Evolutionary conservation across 495 filamentous ascomycete genomes (phyloP), one percentile per base, ranked within the genome.

Genomic region (Geoglossum glabrum): DNA sequence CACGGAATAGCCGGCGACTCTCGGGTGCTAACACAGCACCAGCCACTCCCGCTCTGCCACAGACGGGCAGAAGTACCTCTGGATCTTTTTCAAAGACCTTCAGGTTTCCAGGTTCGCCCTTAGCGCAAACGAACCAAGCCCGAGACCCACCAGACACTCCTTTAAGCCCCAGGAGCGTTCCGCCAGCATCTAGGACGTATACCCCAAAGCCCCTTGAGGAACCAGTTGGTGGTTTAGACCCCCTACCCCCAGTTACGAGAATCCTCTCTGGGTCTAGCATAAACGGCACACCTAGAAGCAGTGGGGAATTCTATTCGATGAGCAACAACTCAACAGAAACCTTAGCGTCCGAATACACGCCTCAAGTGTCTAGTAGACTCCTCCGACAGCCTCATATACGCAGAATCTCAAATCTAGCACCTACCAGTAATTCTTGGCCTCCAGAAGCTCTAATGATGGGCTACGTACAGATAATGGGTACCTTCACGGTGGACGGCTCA

Each of bases 281-380:
- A 38, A 76, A 73, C 67, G 78, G 74, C 2, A 82, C 86, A 49
- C 84, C 86, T 26, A 73, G 93, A 64, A 95, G 87, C 63, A 97
- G 93, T 67, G 85, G 84, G 56, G 92, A 98, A 63, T 93, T 96
- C 61, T 96, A 93, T 66, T 89, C 89, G 3, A 70, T 87, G 60
- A 94, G 92, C 66, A 95, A 96, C 66, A 83, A 93, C 61, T 97
- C 93, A 10, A 85, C 80, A 21, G 92, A 97, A 67, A 97, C 92
- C 23, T 67, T 98, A 38, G 85, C 84, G 19, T 98, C 92, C 0
- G 92, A 97, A 69, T 93, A 95, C 66, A 77, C 84, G 49, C 76
- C 78, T 23, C 84, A 83, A 57, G 79, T 80, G 9, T 70, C 75
- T 7, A 73, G 73, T 51, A 67, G 75, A 28, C 65, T 72, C 40